These are phyloP conservation scores for Dichotomopilus funicola DNA, from an alignment of 2,329 filamentous ascomycete genomes.

Conservation along the genomic window DNA sequence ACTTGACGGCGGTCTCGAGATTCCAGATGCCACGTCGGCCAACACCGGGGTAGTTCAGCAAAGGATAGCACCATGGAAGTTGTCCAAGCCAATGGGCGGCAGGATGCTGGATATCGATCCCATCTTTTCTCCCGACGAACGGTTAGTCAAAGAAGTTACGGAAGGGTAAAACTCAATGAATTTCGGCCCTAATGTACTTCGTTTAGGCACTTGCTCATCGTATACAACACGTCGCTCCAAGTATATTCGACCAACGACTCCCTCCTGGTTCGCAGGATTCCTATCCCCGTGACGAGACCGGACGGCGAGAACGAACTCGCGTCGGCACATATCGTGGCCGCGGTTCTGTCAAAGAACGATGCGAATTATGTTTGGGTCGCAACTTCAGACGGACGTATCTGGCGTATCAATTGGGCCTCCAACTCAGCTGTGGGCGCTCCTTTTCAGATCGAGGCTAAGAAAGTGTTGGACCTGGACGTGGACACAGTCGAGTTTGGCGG, in stretches of 20 bases:
- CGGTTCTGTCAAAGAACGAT: slow-evolving; percentile 35
- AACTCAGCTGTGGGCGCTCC: slow-evolving; percentile 36
- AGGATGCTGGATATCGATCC: slow-evolving; percentile 60
- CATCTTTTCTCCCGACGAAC: slow-evolving; percentile 54
- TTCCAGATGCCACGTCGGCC: slow-evolving; percentile 12
- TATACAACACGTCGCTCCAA: slow-evolving; percentile 68
- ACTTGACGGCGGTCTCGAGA: slow-evolving; percentile 14
- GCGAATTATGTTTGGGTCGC: slow-evolving; percentile 53
- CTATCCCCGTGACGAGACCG: slow-evolving; percentile 36
- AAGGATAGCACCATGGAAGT: slow-evolving; percentile 41
- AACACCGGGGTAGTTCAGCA: background rate
- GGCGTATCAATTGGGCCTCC: slow-evolving; percentile 52
- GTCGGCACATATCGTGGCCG: slow-evolving; percentile 35
- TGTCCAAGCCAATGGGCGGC: slow-evolving; percentile 60
- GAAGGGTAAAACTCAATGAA: background rate
- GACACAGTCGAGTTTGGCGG: slow-evolving; percentile 33
- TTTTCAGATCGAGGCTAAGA: slow-evolving; percentile 38
- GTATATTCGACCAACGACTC: slow-evolving; percentile 79
- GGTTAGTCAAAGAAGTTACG: slow-evolving; percentile 36
- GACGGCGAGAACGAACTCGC: slow-evolving; percentile 25
- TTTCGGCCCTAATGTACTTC: slow-evolving; percentile 23
- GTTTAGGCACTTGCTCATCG: slow-evolving; percentile 63
- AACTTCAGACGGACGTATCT: slow-evolving; percentile 51
- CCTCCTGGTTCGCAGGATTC: slow-evolving; percentile 67
- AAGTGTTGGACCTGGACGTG: slow-evolving; percentile 41